Base-by-base conservation (phyloP, 2,329 filamentous ascomycete species). In the Arthrobotrys sphaeroides region DNA sequence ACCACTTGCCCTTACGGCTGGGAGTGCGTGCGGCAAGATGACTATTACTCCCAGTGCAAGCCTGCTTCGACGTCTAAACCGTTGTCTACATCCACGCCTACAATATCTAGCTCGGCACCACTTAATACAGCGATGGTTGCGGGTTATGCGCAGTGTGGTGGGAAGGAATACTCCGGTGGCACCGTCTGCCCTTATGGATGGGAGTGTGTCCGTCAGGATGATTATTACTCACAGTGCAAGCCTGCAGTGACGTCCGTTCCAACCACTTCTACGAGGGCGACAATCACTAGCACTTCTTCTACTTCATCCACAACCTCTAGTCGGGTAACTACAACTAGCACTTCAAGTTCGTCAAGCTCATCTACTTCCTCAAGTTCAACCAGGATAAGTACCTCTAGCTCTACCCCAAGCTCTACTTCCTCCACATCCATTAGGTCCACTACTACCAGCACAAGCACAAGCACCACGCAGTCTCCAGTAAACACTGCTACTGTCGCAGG, bases 31-130 rank as follows among this genome's bases (percentile, higher is more conserved):
- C 79, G 80, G 36, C 70, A 79, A 4, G 85, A 84, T 77, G 77
- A 82, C 6, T 85, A 80, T 77, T 85, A 84, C 73, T 82, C 81
- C 59, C 84, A 85, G 72, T 85, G 84, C 64, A 60, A 80, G 5
- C 82, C 82, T 0, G 82, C 76, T 9, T 6, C 53, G n/a, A 33
- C 47, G 9, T 43, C 40, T 16, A 43, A 43, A 22, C 40, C 40
- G 13, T 22, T 43, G 22, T 36, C 51, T 3, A 62, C 69, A 1
- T 36, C 49, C 16, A 53, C 68, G 16, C 18, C 51, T 55, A 38
- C 45, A 53, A 7, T 13, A 51, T 12, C 57, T 28, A 16, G 80
- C 79, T 5, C 78, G 79, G 18, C 78, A 78, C 16, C 74, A 80
- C 0, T 77, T 24, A 20, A 42, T 12, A 55, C 62, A 9, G 13